phyloP scores from a whole-genome alignment of 2,329 filamentous ascomycete species.

The Pyricularia sp. region DNA sequence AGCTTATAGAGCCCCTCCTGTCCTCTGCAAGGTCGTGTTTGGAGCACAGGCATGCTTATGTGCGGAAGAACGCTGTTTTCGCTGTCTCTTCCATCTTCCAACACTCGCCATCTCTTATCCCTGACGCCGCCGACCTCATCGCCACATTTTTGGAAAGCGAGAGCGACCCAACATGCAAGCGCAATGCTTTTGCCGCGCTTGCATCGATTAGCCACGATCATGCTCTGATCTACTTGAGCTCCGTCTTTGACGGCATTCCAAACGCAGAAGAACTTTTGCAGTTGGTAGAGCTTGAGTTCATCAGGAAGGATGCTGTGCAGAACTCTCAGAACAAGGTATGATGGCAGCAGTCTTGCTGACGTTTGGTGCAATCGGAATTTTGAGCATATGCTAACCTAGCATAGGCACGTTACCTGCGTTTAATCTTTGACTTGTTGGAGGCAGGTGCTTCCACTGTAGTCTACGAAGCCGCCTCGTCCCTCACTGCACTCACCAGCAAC shows the following conservation, averaged over 20 bases:
- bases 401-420: conserved; percentile 73
- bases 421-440: conserved; percentile 95
- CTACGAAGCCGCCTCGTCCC: conserved; percentile 90
- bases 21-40: conserved; percentile 86
- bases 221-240: conserved; percentile 74
- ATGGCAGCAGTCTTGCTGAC: conserved; percentile 1
- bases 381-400: conserved; percentile 14
- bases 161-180: conserved; percentile 90
- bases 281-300: conserved; percentile 90
- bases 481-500: conserved; percentile 89
- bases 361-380: not conserved
- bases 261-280: conserved; percentile 92
- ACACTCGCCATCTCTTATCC: conserved; percentile 83
- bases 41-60: conserved; percentile 92
- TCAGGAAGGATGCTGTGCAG: conserved; percentile 90
- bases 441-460: conserved; percentile 88
- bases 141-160: conserved; percentile 80
- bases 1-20: conserved; percentile 90
- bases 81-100: conserved; percentile 85
- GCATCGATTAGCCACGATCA: conserved; percentile 87
- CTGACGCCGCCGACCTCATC: conserved; percentile 87
- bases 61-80: conserved; percentile 95
- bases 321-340: conserved; percentile 86
- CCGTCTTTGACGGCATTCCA: conserved; percentile 82
- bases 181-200: conserved; percentile 90